Base-by-base conservation (phyloP, 179 eudicot genomes). In the Kewa caespitosa region DNA sequence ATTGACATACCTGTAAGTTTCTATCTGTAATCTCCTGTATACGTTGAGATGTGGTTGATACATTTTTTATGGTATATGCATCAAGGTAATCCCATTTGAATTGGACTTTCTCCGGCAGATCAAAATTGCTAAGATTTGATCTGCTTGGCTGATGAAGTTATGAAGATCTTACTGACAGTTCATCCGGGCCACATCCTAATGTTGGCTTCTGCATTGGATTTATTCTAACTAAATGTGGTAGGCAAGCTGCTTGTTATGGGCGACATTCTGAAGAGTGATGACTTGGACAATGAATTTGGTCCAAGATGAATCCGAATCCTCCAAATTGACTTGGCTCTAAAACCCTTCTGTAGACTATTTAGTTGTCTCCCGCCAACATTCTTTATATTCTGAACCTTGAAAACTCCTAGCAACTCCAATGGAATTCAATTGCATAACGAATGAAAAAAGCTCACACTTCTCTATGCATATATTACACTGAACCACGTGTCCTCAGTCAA, bases 1-100 rank as follows among this genome's bases (percentile, higher is more conserved):
- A 81, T 78, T 95, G 80, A 95, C 99, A 13, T 90, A 91, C 89
- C 76, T 95, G 99, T 95, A 85, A 86, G 99, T 87, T 30, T 72
- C 37, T 70, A 63, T 39, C 61, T 33, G 32, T 23, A 41, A 39
- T 42, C 67, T 36, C 38, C 42, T 61, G 13, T 52, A 23, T 65
- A 60, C 64, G 8, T 42, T 70, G 60, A 32, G 52, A 39, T 66
- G 33, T 67, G 67, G 31, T 37, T 38, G 17, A 42, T 38, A 33
- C 33, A 34, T 33, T 54, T 68, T 61, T 22, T 3, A 64, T 20
- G 30, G 27, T n/a, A 20, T 61, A 39, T 41, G 38, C 37, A 3
- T 60, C 27, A 30, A 46, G 31, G 66, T 70, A 37, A n/a, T 55
- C 54, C 8, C 38, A 39, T 9, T 32, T 67, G 64, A n/a, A 22